phyloP scores from a whole-genome alignment of 106 monocot species.

The Dendrobium nobile region DNA sequence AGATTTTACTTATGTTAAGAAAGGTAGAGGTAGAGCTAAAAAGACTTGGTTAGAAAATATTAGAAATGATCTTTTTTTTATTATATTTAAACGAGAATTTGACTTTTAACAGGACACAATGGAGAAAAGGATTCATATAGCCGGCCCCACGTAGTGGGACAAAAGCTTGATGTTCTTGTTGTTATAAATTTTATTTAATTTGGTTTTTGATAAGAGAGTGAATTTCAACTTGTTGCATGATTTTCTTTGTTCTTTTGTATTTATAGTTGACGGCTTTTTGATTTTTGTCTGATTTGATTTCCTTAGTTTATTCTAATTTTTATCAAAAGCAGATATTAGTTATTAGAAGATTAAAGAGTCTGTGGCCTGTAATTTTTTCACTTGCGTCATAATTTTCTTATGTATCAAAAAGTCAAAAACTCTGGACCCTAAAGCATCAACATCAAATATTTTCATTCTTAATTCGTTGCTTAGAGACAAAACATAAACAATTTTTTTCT shows the following conservation, averaged over 20 bases:
- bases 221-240: background rate
- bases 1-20: no score
- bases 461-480: background rate
- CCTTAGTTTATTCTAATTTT: background rate
- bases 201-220: background rate
- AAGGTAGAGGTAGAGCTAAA: no score
- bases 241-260: background rate
- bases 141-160: no score
- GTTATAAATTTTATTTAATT: no score
- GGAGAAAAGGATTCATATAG: no score
- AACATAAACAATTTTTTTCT: no score
- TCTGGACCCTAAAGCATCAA: background rate
- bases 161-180: no score
- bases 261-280: background rate
- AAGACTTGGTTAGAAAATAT: no score
- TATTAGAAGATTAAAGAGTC: background rate
- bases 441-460: background rate
- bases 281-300: background rate
- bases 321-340: background rate
- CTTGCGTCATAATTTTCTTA: background rate
- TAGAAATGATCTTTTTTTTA: no score
- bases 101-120: no score
- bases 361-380: background rate
- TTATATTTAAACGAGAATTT: no score
- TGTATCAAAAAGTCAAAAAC: background rate